phyloP scores from a whole-genome alignment of 192 early-diverging fungal genomes.

The Diversispora eburnea region DNA sequence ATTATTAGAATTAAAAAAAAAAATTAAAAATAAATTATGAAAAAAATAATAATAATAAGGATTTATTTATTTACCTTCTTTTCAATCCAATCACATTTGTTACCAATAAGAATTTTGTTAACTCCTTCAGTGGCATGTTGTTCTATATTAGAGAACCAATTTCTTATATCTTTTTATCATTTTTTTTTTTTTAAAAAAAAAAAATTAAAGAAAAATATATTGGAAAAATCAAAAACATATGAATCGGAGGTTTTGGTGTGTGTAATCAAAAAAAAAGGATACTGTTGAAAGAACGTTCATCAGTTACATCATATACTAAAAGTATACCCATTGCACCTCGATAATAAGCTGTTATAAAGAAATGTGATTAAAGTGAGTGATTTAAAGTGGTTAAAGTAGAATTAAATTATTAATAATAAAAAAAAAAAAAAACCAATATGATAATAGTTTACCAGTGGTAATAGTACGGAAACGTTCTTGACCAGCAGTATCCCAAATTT shows the following conservation, averaged over 20 bases:
- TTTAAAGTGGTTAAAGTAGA: conserved; percentile 9
- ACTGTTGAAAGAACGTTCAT: conserved; percentile 98
- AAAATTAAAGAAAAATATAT: not conserved
- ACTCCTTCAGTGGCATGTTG: conserved; percentile 99
- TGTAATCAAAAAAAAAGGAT: conserved; percentile 25
- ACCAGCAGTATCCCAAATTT: conserved; percentile 99
- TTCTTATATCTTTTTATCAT: conserved; percentile 77
- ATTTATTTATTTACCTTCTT: conserved; percentile 62
- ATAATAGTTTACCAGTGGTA: conserved; percentile 72
- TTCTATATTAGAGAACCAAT: conserved; percentile 99
- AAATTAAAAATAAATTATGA: conserved; percentile 5
- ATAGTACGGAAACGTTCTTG: conserved; percentile 99
- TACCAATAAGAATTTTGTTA: conserved; percentile 98
- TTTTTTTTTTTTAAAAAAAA: not conserved
- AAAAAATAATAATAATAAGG: not conserved
- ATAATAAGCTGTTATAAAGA: conserved; percentile 79
- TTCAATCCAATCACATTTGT: conserved; percentile 98
- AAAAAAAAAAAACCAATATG: not conserved
- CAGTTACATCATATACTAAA: conserved; percentile 96
- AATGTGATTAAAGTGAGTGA: not conserved
- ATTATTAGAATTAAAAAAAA: not conserved
- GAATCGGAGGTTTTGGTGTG: not conserved
- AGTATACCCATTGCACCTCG: conserved; percentile 99
- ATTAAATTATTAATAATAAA: not conserved
- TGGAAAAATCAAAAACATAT: conserved; percentile 3